Evolutionary conservation across 2,329 filamentous ascomycete species (phyloP), one percentile per base, ranked within the genome.

Genomic region (Aureobasidium pullulans): DNA sequence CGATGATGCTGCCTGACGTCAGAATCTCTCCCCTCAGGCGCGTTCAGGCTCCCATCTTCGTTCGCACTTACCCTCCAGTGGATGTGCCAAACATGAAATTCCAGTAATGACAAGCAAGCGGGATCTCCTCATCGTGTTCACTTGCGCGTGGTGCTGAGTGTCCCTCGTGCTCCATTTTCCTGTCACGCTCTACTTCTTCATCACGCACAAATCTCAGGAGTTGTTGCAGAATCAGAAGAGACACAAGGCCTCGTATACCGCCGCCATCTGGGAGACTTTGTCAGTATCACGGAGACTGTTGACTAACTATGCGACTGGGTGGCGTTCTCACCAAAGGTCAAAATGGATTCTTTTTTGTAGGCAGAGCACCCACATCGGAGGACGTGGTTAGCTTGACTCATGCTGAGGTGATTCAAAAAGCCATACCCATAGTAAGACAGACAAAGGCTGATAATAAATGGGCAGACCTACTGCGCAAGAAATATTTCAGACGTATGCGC

Each of bases 41-140:
- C 19, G 29, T 28, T 13, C 15, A 6, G 3, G 23, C 42, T 44
- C 19, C 16, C 8, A 8, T 47, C 31, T 44, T 6, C 42, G n/a
- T 37, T n/a, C 37, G 19, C 34, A 62, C 68, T 46, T 59, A 75
- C 73, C 72, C 71, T 54, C 72, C 72, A 2, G 71, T 72, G 28
- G 69, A 69, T 0, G 70, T 73, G 0, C 73, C 73, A 6, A 68
- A 70, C 9, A 79, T 77, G 60, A 79, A 67, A 59, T 73, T 68
- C 50, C 75, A 75, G 43, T 69, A 66, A 7, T 75, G 69, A 59
- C 72, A 73, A 36, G 73, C 71, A 37, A 70, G 68, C 0, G 65
- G 7, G 57, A 60, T 2, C 59, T 57, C 44, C 11, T 31, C 36
- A 2, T 49, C 29, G 15, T 34, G 29, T 13, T 34, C 19, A 28